Evolutionary conservation across 129 eudicot genomes (phyloP), one percentile per base, ranked within the genome.

Genomic region (Flaveria linearis): DNA sequence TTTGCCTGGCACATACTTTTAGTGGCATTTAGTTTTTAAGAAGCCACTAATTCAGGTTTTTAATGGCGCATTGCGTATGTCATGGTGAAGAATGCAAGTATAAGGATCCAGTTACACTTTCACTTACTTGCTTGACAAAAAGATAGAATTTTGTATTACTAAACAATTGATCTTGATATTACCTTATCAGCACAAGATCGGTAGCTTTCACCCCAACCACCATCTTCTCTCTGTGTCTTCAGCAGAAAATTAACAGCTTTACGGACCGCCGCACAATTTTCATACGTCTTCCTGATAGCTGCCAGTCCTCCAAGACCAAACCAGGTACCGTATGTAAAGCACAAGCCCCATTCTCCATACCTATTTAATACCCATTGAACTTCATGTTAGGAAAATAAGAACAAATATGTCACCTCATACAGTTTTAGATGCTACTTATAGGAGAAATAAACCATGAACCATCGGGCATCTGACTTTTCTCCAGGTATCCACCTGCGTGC

Each of bases 321-420:
- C 89, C 86, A 88, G 16, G 88, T 75, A 3, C 88, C 89, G 46
- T 88, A 88, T 23, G 86, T 88, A 52, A 88, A 90, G 74, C 96
- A 88, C 18, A 86, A 77, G 12, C 91, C 96, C 91, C 93, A 90
- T 17, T 79, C 82, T 15, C 93, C 96, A 55, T 88, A 86, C 96
- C 96, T 90, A 45, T 45, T 45, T 45, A 45, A 45, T 45, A 45
- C 50, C 50, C 50, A 9, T 45, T 45, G 50, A 45, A 6, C 50
- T 45, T 45, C 50, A 45, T 45, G 50, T 45, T 45, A 45, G 50
- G 55, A 43, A 20, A 20, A 15, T 16, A 15, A n/a, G 20, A 15
- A 52, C 10, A 53, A 2, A 50, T 62, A 49, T 7, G 17, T 5
- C 51, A 9, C 51, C 16, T 7, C 4, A 0, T 20, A 45, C 50